phyloP scores from a whole-genome alignment of 495 filamentous ascomycete species.

The Penicillium subrubescens region DNA sequence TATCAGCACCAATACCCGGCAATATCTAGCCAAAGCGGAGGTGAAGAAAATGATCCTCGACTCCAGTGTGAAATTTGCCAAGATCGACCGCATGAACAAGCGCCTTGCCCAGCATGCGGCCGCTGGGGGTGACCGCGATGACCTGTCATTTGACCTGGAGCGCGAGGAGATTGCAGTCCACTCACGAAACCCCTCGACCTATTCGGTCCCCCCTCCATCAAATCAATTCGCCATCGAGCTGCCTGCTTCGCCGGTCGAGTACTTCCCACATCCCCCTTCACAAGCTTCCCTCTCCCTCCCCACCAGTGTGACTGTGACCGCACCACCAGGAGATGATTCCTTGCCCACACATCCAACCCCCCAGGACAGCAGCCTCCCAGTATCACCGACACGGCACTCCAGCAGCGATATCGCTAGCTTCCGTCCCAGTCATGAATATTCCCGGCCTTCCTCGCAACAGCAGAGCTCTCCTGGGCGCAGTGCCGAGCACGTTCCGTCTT shows the following conservation, averaged over 20 bases:
- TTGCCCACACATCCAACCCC: conserved; percentile 39
- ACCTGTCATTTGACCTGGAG: conserved; percentile 30
- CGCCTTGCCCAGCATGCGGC: conserved; percentile 44
- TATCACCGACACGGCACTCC: conserved; percentile 40
- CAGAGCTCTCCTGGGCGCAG: conserved; percentile 48
- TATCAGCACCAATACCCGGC: conserved; percentile 86
- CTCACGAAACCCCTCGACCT: conserved; percentile 21
- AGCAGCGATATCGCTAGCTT: conserved; percentile 37
- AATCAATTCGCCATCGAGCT: conserved; percentile 62
- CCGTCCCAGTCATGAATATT: conserved; percentile 39
- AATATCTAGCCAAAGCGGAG: conserved; percentile 73
- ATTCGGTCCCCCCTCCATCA: conserved; percentile 42
- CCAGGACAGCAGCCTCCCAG: conserved; percentile 28
- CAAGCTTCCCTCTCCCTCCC: conserved; percentile 30
- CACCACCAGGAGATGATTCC: conserved; percentile 28
- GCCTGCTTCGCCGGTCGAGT: conserved; percentile 56
- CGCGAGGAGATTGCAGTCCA: conserved; percentile 26
- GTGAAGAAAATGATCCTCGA: conserved; percentile 74
- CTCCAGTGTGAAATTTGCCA: conserved; percentile 79
- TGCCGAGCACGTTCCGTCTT: conserved; percentile 41
- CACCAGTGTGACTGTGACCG: conserved; percentile 31
- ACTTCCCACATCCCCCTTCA: conserved; percentile 34
- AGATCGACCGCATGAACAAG: conserved; percentile 71
- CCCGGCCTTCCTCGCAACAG: conserved; percentile 39
- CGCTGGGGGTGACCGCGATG: conserved; percentile 34